Percentiles rank a stretch among this genome's conserved stretches.
Conservation (phyloP, 352 stramenopile genomes). For the Chloridella minuta region DNA sequence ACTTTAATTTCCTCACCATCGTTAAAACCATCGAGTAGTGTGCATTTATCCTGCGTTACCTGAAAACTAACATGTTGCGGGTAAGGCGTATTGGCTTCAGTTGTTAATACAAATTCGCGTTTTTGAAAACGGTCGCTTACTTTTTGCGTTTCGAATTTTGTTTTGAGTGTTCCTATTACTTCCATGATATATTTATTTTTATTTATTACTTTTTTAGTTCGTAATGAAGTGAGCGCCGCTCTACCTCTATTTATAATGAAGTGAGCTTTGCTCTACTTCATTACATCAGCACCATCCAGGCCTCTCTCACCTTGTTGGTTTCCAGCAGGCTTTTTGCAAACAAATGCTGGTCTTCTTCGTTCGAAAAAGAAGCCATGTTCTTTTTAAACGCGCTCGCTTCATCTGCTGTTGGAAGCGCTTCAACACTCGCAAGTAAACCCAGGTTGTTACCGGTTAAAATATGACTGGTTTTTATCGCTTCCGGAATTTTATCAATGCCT, state of each 20-base stretch:
- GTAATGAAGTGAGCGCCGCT: not conserved
- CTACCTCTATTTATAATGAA: not conserved
- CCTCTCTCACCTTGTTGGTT: not conserved
- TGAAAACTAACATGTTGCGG: not conserved
- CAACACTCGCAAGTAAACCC: not conserved
- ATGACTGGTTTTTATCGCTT: not conserved
- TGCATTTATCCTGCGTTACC: not conserved
- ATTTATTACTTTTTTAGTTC: not conserved
- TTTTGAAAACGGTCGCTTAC: not conserved
- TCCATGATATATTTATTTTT: slow-evolving; percentile 6
- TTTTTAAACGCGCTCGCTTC: not conserved
- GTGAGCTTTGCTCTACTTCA: not conserved
- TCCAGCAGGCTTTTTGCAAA: not conserved
- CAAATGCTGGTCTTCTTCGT: not conserved
- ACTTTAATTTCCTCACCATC: not conserved
- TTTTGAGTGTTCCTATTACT: not conserved
- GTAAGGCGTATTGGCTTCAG: not conserved
- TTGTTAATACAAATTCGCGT: not conserved
- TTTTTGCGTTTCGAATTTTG: not conserved
- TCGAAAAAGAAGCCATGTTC: not conserved
- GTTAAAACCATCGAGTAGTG: not conserved
- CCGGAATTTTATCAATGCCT: not conserved
- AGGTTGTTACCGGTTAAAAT: not conserved
- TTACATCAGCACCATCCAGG: not conserved
- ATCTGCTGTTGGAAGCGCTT: not conserved